Percentiles rank a stretch among this genome's conserved stretches.
phyloP scores from a whole-genome alignment of 2,329 filamentous ascomycete genomes.

The Aureobasidium uvarum region DNA sequence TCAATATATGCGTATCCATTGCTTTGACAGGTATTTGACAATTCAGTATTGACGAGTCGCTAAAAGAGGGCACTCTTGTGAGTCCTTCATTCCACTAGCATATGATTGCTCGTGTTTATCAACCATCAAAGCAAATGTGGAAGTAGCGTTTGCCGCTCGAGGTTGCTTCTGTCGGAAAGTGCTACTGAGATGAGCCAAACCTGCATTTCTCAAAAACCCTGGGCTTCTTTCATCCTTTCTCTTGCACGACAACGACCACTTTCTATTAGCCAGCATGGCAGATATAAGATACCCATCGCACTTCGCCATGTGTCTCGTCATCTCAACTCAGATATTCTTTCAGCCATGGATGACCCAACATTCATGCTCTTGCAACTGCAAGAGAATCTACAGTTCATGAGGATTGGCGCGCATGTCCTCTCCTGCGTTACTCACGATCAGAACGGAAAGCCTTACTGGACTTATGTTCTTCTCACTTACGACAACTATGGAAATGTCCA shows the following conservation, averaged over 20 bases:
- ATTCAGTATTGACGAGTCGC: neutral
- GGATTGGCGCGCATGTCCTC: neutral
- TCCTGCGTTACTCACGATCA: neutral
- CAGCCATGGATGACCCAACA: slow-evolving; percentile 5
- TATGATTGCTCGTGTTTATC: neutral
- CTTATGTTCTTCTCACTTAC: neutral
- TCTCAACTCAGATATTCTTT: neutral
- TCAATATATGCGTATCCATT: neutral
- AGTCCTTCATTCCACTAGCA: neutral
- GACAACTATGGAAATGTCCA: slow-evolving; percentile 8
- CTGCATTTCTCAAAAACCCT: neutral
- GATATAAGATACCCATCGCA: neutral
- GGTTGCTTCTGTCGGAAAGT: neutral
- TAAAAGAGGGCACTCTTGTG: neutral
- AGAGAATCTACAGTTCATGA: neutral
- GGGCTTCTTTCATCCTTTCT: neutral
- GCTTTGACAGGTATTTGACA: neutral
- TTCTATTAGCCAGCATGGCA: neutral
- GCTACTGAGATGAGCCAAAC: neutral
- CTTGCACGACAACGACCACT: neutral
- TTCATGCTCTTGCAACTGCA: slow-evolving; percentile 16
- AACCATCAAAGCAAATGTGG: neutral
- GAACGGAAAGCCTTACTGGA: neutral
- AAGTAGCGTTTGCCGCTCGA: neutral
- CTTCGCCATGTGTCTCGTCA: neutral